Base-by-base conservation (phyloP, 768 basidiomycete species). In the Russula lepida region DNA sequence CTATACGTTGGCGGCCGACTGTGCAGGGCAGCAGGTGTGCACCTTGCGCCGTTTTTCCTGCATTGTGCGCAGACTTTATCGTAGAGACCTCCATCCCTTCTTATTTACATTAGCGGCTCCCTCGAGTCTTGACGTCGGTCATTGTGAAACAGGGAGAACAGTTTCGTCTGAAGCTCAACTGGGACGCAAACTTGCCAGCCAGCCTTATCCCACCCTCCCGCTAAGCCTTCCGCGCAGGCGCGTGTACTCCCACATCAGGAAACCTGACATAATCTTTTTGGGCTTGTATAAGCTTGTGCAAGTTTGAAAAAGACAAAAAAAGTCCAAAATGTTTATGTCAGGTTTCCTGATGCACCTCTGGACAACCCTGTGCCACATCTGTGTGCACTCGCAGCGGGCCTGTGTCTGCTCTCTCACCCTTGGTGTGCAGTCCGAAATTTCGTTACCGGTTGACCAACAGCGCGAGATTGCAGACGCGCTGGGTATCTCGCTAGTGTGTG, bases 381-480 rank as follows among this genome's bases (percentile, higher is more conserved):
- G 19, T 74, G 83, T 6, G 85, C 82, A 43, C 83, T 99, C 17
- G 87, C 90, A 1, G 77, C 78, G 37, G 97, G 97, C 56, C 79
- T 99, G 43, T 68, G 76, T 46, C 88, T 90, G 12, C 81, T 98
- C 2, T 74, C 78, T 21, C 75, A 85, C 61, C 0, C 80, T 99
- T n/a, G 95, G 97, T 17, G 95, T 97, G 11, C 97, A 98, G 74
- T 91, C 88, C 70, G 97, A 99, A 69, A 95, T 98, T 47, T 77
- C 98, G 21, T 98, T 98, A 74, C 92, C 95, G 0, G 90, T 97
- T 9, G 95, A 98, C 69, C 97, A 99, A 74, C 97, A 98, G 71
- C 79, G 95, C 41, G 97, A 99, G 74, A 77, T 95, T 8, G 93
- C 86, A 6, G 93, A 97, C 71, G 95, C 95, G 25, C 74, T 99